phyloP scores from a whole-genome alignment of 345 rosid genomes.

The Salix dunnii region DNA sequence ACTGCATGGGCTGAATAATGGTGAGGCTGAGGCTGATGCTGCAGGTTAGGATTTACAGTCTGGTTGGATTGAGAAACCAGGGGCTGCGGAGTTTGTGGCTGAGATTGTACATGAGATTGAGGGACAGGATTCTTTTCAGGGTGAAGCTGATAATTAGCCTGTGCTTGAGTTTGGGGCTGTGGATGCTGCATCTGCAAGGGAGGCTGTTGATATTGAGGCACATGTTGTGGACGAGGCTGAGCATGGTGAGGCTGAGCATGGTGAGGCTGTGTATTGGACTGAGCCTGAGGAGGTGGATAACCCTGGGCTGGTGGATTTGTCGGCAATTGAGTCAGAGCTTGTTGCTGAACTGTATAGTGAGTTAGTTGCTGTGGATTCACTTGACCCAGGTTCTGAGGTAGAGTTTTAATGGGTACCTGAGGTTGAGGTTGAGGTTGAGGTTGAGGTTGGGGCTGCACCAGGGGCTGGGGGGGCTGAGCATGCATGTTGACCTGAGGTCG shows the following conservation, averaged over 20 bases:
- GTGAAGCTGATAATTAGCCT: constrained; percentile 19
- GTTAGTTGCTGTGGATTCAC: constrained; percentile 35
- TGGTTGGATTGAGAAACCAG: constrained; percentile 31
- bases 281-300: constrained; percentile 29
- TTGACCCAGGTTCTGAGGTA: constrained; percentile 36
- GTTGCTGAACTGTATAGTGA: constrained; percentile 23
- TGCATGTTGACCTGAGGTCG: constrained; percentile 31
- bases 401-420: constrained; percentile 36
- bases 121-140: constrained; percentile 15
- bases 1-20: constrained; percentile 39
- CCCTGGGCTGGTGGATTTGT: constrained; percentile 18
- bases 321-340: constrained; percentile 26
- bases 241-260: no score
- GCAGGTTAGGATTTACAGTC: constrained; percentile 31
- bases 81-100: constrained; percentile 31
- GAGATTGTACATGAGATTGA: constrained; percentile 23
- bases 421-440: constrained; percentile 26
- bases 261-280: constrained; percentile 21
- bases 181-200: constrained; percentile 38
- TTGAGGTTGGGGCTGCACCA: no score
- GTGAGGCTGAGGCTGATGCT: constrained; percentile 36
- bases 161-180: constrained; percentile 16
- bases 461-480: constrained; percentile 21
- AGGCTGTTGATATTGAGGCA: constrained; percentile 45
- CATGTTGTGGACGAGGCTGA: constrained; percentile 29